Base-by-base conservation (phyloP, 805 yeast species). In the Ogataea chonburiensis region DNA sequence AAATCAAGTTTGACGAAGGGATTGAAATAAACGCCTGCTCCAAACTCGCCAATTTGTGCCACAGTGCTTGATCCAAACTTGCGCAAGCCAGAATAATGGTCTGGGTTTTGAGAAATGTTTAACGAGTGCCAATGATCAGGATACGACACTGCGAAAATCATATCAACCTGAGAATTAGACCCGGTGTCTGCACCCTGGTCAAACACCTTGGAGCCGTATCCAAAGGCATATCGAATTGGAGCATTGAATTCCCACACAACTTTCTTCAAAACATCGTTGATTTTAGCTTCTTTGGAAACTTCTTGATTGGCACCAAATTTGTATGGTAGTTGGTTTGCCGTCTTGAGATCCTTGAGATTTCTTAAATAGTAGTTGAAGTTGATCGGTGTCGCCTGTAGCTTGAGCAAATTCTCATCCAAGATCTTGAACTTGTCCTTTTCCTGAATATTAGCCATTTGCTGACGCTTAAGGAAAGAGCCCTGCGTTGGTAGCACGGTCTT, bases 171-270 rank as follows among this genome's bases (percentile, higher is more conserved):
- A 0, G 88, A 81, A 17, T 54, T 52, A 1, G 52, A 38, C 4
- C 40, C 26, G 22, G 71, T 70, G 9, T 58, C 55, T 8, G 56
- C 47, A 3, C 79, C 81, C 58, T 91, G 98, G 23, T 77, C 71
- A 52, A 93, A 85, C 1, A 93, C 96, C 4, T 96, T 96, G 6
- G 95, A 84, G 2, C 98, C 98, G 60, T 91, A 91, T 0, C 97
- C 98, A 61, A 91, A 85, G 1, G 96, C 81, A 50, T 76, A 84
- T 36, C 77, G 66, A 10, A 87, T 74, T 1, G 93, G 89, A 1
- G 91, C 82, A 26, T 76, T 65, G 59, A 86, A 86, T 29, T 68
- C 64, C 60, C 73, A 60, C 24, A 81, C 50, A 3, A 83, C 69
- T 3, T 67, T 56, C 12, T 68, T 56, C 18, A 86, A 61, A 7